These are phyloP conservation scores for Neckera pumila DNA, from an alignment of 225 moss, liverwort and hornwort genomes.

Conservation along the genomic window DNA sequence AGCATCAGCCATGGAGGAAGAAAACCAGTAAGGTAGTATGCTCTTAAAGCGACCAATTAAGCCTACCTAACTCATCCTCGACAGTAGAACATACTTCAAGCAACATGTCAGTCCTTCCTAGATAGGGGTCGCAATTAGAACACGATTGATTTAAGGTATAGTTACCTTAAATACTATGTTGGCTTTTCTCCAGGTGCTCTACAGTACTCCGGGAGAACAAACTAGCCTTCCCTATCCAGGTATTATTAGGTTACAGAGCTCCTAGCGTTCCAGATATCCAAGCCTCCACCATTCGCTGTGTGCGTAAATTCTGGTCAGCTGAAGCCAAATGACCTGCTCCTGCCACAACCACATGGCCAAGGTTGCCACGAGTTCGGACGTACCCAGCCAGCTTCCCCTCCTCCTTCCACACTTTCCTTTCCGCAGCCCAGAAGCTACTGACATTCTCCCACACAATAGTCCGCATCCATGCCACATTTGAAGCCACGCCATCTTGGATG, in stretches of 20 bases:
- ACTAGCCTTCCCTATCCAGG: neutral
- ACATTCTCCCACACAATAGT: conserved; percentile 7
- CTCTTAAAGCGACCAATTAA: no score
- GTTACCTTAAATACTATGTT: neutral
- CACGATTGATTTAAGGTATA: no score
- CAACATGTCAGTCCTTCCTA: no score
- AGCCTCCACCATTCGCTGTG: conserved; percentile 33
- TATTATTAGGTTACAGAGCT: neutral
- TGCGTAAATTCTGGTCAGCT: conserved; percentile 22
- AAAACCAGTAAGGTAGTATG: neutral
- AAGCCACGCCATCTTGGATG: conserved; percentile 41
- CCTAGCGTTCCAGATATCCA: conserved; percentile 33
- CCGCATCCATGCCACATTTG: conserved; percentile 35
- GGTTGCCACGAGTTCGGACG: conserved; percentile 16
- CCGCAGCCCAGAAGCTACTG: conserved; percentile 14
- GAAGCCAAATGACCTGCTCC: conserved; percentile 37
- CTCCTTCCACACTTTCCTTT: conserved; percentile 36
- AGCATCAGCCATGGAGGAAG: neutral
- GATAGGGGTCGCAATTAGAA: no score
- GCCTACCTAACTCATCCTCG: no score
- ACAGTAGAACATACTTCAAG: no score
- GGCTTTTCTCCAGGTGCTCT: neutral
- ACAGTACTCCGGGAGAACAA: no score
- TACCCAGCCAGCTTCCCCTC: conserved; percentile 33
- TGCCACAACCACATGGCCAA: conserved; percentile 38